phyloP scores from a whole-genome alignment of 2,329 filamentous ascomycete species.

The Elsinoe batatas region DNA sequence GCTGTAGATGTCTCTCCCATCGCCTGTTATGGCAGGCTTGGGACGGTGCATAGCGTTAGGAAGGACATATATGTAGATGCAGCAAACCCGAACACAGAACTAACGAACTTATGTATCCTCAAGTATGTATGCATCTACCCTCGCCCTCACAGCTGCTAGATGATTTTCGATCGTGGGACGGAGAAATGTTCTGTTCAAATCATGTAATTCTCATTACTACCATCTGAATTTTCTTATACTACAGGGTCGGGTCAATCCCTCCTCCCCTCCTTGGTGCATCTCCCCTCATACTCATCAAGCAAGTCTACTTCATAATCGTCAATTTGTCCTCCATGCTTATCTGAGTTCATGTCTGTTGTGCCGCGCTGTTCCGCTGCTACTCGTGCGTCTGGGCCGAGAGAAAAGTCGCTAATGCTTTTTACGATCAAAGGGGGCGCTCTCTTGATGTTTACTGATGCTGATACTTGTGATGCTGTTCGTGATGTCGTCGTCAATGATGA shows the following conservation, averaged over 20 bases:
- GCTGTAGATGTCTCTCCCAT: too few relatives aligned
- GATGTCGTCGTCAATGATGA: neutral
- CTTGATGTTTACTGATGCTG: neutral
- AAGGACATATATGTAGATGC: too few relatives aligned
- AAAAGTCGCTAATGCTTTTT: conserved; percentile 1
- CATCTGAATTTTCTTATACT: neutral
- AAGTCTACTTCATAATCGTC: neutral
- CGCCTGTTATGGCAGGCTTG: too few relatives aligned
- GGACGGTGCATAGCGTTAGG: too few relatives aligned
- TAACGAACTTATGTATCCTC: too few relatives aligned
- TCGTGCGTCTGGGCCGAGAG: neutral
- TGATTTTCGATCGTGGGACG: neutral
- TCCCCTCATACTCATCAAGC: neutral
- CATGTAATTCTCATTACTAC: neutral
- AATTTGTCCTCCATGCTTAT: neutral
- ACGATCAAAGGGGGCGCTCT: neutral
- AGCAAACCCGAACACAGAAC: too few relatives aligned
- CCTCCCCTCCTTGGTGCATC: neutral
- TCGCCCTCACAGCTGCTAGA: too few relatives aligned
- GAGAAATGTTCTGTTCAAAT: too few relatives aligned
- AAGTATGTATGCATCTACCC: too few relatives aligned
- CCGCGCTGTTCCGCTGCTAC: conserved; percentile 5
- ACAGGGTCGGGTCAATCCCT: neutral
- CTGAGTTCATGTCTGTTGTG: neutral
- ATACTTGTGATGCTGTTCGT: neutral